Evolutionary conservation across 257 asterid species (phyloP).

Genomic region (Thymus mandschuricus): DNA sequence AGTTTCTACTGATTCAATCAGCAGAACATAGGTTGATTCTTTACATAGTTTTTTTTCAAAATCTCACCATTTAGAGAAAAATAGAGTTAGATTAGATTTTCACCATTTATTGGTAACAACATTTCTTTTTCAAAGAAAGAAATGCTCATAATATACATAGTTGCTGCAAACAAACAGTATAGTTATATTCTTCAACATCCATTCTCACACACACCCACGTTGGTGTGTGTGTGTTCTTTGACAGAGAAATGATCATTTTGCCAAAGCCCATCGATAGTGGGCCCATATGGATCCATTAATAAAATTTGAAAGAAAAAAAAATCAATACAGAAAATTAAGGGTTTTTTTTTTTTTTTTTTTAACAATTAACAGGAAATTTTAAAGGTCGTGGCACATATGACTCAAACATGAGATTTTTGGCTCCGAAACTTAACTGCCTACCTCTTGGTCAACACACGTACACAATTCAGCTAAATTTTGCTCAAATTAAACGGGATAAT

Average conservation of each 20-base stretch:
- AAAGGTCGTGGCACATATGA: no score
- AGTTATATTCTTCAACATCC: background rate
- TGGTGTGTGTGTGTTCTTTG: constrained; percentile 5
- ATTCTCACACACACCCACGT: background rate
- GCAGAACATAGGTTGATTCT: constrained; percentile 30
- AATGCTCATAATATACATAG: background rate
- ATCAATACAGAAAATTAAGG: no score
- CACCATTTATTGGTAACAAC: constrained; percentile 17
- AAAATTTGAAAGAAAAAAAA: background rate
- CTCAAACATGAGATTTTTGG: no score
- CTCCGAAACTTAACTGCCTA: no score
- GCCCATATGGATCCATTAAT: background rate
- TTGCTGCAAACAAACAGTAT: background rate
- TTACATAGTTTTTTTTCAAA: constrained; percentile 7
- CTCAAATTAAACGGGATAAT: no score
- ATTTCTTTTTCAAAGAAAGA: background rate
- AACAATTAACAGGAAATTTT: no score
- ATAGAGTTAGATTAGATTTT: constrained; percentile 10
- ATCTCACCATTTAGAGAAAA: constrained; percentile 16
- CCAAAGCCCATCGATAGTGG: background rate
- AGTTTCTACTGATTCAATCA: constrained; percentile 45
- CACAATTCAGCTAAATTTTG: no score
- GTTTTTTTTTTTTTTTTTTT: no score
- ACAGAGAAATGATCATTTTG: background rate
- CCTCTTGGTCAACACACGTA: no score